These are phyloP conservation scores for Zopfochytrium polystomum DNA, from an alignment of 371 early-diverging fungal genomes.

Conservation along the genomic window DNA sequence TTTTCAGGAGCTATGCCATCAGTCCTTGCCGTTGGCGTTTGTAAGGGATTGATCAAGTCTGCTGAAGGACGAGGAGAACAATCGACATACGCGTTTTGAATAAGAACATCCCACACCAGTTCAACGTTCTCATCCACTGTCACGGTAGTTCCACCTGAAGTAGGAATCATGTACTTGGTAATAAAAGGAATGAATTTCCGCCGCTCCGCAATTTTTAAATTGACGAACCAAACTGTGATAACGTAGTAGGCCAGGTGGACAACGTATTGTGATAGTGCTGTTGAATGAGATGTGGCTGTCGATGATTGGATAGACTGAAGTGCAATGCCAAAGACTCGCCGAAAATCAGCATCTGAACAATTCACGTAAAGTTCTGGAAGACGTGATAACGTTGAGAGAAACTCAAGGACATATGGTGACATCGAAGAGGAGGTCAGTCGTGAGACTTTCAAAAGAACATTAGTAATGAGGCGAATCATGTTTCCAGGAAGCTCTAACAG, in stretches of 20 bases:
- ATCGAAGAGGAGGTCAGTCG: conserved; percentile 84
- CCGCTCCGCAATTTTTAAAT: conserved; percentile 68
- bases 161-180: conserved; percentile 31
- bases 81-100: conserved; percentile 78
- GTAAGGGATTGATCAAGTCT: no score
- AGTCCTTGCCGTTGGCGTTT: no score
- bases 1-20: no score
- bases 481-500: conserved; percentile 78
- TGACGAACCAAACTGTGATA: conserved; percentile 74
- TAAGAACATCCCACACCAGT: conserved; percentile 89
- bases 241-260: conserved; percentile 88
- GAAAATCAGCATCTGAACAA: conserved; percentile 78
- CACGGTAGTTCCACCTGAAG: conserved; percentile 36
- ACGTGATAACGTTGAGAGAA: conserved; percentile 78
- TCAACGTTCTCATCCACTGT: conserved; percentile 74
- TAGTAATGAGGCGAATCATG: conserved; percentile 71
- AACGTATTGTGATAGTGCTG: conserved; percentile 72
- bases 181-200: conserved; percentile 79
- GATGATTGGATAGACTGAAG: conserved; percentile 76
- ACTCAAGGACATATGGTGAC: conserved; percentile 85
- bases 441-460: conserved; percentile 69
- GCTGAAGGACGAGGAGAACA: conserved; percentile 45
- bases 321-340: conserved; percentile 87
- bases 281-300: conserved; percentile 22
- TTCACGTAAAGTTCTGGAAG: conserved; percentile 78